Evolutionary conservation across 306 rosid genomes (phyloP), one percentile per base, ranked within the genome.

Genomic region (Lotus japonicus): DNA sequence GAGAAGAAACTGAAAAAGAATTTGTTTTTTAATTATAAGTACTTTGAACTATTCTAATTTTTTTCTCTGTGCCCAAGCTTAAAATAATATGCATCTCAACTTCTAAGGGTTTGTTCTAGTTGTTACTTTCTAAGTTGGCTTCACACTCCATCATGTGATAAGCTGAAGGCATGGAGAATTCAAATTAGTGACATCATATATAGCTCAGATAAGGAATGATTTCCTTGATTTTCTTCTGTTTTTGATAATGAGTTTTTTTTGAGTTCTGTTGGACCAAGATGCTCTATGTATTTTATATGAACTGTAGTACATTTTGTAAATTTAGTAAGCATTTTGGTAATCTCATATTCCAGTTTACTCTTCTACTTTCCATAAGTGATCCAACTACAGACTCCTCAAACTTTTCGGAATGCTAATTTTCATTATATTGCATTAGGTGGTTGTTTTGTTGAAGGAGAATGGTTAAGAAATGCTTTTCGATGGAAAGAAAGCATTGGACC

Each of bases 391-490:
- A 48, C 57, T 65, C 39, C 36, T 15, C 64, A 77, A 58, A 78
- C 72, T 58, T 64, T n/a, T 28, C 18, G 53, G 36, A 31, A 42
- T 74, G 45, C 36, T 70, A 15, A 5, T 66, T 43, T 59, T 45
- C 15, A 8, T 58, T 50, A 68, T 63, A 46, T 70, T 64, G 78
- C 53, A 23, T 66, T 57, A 82, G 86, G 85, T 70, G 99, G 99
- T 60, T 94, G 97, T 82, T 94, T 88, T 58, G 97, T 94, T 58
- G 97, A 94, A 84, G 99, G 99, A 70, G 94, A 84, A 14, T 84
- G 90, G 92, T 81, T 94, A 85, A 87, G 96, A 76, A 94, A 94
- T 79, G 99, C 99, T 50, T 94, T 94, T 79, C 94, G 99, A 14
- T 94, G 99, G 99, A 85, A 88, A 70, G 95, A 78, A 69, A 63